A percentile compares a stretch with the other conserved stretches of the same genome.
Conservation (phyloP, 257 asterid genomes). For the Sherardia arvensis region DNA sequence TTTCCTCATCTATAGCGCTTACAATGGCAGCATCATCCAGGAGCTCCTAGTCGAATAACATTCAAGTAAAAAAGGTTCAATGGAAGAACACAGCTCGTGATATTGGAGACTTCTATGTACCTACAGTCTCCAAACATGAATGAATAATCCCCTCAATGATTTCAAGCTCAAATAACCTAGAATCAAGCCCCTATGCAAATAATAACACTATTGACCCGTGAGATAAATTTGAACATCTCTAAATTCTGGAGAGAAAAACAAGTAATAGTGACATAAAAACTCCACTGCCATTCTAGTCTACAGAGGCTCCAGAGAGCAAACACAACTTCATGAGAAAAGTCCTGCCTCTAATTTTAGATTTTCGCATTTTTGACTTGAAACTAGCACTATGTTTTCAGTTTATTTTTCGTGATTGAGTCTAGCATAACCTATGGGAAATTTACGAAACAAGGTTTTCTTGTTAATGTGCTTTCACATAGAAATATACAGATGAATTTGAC, state of each 20-base stretch:
- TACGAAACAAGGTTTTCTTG: not conserved
- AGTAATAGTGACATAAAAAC: not conserved
- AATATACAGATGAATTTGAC: not conserved
- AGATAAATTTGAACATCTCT: not conserved
- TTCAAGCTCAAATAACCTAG: not conserved
- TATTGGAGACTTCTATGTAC: not conserved
- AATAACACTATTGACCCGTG: not conserved
- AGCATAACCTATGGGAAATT: not conserved
- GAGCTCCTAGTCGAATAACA: constrained; percentile 53
- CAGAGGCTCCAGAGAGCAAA: not conserved
- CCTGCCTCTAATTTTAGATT: not conserved
- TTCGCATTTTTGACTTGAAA: not conserved
- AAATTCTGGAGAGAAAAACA: not conserved
- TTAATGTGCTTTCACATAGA: not conserved
- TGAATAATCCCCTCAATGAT: not conserved
- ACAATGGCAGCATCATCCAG: constrained; percentile 80
- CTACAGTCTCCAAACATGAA: not conserved
- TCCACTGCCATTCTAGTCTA: not conserved
- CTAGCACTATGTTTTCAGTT: not conserved
- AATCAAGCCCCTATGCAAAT: not conserved
- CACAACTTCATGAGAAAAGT: not conserved
- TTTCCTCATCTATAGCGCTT: constrained; percentile 89
- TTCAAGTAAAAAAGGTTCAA: not conserved
- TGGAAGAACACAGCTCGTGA: not conserved
- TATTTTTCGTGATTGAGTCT: not conserved